Conservation (phyloP, 2,329 filamentous ascomycete genomes). For the Nectriaceae sp. region DNA sequence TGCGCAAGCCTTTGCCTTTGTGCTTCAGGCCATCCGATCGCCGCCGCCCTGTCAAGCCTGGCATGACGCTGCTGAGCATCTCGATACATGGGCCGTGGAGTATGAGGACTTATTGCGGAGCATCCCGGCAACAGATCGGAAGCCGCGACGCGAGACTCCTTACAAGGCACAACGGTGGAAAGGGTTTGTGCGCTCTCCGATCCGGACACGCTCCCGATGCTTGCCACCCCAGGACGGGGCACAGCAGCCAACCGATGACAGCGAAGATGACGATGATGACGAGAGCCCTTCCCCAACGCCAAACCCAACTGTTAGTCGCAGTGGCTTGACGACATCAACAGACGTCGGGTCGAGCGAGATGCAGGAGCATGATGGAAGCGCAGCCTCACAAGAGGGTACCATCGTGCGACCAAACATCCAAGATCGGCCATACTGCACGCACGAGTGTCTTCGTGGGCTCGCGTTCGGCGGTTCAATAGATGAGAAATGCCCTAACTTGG, state of each 20-base stretch:
- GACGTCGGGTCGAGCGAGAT: conserved; percentile 1
- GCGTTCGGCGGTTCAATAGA: conserved; percentile 25
- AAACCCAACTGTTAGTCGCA: conserved; percentile 1
- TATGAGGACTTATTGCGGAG: conserved; percentile 31
- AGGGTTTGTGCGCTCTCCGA: conserved; percentile 32
- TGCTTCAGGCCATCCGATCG: conserved; percentile 34
- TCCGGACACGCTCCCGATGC: conserved; percentile 26
- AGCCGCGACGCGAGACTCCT: conserved; percentile 15
- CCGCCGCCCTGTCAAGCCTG: conserved; percentile 30
- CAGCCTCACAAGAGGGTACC: not conserved
- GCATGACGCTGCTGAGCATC: conserved; percentile 30
- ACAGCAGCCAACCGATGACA: not conserved
- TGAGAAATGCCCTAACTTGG: conserved; percentile 30
- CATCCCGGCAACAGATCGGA: conserved; percentile 24
- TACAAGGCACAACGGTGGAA: conserved; percentile 32
- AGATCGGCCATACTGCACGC: conserved; percentile 30
- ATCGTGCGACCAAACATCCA: conserved; percentile 4
- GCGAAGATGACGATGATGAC: conserved; percentile 15
- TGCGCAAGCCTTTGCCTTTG: conserved; percentile 41
- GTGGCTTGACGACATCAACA: not conserved
- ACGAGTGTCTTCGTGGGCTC: conserved; percentile 31
- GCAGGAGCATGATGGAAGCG: not conserved
- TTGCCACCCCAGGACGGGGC: not conserved
- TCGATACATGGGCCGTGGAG: conserved; percentile 38
- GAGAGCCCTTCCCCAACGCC: conserved; percentile 3